A percentile compares a stretch with the other conserved stretches of the same genome.
These are phyloP conservation scores for Fraxinus americana DNA, from an alignment of 257 asterid species.

Conservation along the genomic window DNA sequence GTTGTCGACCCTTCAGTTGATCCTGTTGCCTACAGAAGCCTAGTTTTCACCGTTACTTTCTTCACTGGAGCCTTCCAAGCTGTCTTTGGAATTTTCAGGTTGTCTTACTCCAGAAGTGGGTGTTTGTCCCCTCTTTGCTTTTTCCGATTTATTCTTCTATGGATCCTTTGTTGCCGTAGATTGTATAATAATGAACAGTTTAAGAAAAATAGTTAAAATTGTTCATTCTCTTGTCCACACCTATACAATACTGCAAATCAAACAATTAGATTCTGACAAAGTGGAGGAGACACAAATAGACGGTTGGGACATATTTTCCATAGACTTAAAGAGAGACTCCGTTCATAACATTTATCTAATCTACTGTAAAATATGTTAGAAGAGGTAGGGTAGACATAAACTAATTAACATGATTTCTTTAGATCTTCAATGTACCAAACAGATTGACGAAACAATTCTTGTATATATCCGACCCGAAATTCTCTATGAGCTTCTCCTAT, in stretches of 20 bases:
- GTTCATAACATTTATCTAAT: too few relatives aligned
- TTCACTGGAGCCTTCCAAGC: conserved; percentile 59
- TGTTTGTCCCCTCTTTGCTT: neutral
- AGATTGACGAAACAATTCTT: neutral
- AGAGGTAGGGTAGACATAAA: neutral
- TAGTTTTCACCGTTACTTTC: conserved; percentile 59
- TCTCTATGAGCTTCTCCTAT: neutral
- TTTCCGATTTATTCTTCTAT: neutral
- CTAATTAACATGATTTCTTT: neutral
- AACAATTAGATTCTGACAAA: neutral
- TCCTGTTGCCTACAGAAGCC: conserved; percentile 38
- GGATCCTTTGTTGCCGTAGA: neutral
- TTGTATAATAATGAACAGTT: too few relatives aligned
- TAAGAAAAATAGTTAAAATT: too few relatives aligned
- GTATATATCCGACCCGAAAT: neutral
- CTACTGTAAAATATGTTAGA: too few relatives aligned
- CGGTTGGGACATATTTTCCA: too few relatives aligned
- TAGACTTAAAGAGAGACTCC: neutral
- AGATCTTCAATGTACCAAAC: neutral
- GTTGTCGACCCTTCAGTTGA: conserved; percentile 46
- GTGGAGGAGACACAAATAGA: neutral
- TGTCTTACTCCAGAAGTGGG: conserved; percentile 1
- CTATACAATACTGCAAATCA: neutral
- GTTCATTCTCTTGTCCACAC: too few relatives aligned
- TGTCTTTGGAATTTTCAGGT: conserved; percentile 55